Conservation (phyloP, 1,139 yeast genomes). For the Debaryomyces fabryi region DNA sequence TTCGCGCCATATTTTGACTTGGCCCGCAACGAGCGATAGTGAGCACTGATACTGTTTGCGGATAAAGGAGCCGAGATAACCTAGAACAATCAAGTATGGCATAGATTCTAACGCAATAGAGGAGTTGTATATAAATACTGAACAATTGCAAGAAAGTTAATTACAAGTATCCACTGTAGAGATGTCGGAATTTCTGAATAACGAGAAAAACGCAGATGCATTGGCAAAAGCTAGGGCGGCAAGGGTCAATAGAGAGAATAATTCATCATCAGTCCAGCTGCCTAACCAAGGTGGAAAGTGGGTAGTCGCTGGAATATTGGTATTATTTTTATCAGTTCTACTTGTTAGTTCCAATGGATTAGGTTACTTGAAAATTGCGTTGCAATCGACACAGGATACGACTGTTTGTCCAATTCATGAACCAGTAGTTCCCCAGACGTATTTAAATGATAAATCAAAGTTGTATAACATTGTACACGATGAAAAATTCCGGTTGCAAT, state of each 20-base stretch:
- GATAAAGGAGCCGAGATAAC: background rate
- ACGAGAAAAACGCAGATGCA: background rate
- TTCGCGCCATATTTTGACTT: background rate
- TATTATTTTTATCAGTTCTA: conserved; percentile 12
- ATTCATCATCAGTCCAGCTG: background rate
- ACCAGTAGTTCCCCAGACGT: conserved; percentile 33
- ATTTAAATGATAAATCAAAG: conserved; percentile 34
- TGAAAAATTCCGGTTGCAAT: conserved; percentile 33
- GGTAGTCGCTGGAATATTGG: background rate
- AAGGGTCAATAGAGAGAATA: background rate
- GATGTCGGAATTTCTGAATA: background rate
- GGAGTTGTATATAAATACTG: background rate
- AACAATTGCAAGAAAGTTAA: background rate
- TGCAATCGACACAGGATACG: conserved; percentile 20
- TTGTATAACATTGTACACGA: conserved; percentile 35
- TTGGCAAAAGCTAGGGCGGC: background rate
- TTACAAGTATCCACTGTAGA: background rate
- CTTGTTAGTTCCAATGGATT: conserved; percentile 26
- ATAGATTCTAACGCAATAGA: background rate
- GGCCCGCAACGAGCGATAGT: background rate
- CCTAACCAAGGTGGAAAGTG: background rate
- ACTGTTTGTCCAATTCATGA: conserved; percentile 35
- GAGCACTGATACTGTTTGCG: background rate
- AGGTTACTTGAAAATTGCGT: conserved; percentile 24
- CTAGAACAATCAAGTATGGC: background rate